Evolutionary conservation across 306 rosid genomes (phyloP), one percentile per base, ranked within the genome.

Genomic region (Lupinus albus): DNA sequence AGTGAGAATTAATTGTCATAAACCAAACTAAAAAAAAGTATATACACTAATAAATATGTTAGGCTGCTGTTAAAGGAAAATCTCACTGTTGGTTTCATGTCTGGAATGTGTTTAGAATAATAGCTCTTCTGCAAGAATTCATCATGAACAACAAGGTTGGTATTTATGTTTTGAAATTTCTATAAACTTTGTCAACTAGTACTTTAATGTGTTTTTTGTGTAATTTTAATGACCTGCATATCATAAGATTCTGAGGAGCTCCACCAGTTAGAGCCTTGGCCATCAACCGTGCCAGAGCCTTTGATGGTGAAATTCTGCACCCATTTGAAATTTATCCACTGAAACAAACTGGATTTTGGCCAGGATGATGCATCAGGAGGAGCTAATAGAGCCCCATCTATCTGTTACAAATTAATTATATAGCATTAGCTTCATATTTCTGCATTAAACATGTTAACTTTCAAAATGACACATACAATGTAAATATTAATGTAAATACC

Each of bases 241-340:
- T 68, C 11, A 67, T 73, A 62, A 42, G 63, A 48, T 55, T 73
- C 47, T 38, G 82, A 70, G 62, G 54, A 41, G 11, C 33, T 52
- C 98, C 98, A 93, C 98, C 97, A 93, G 13, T 80, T 64, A 68
- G 63, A 74, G 62, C 98, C 97, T 79, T 88, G 90, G 67, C 97
- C 98, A 79, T 93, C 87, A 48, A 90, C 76, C 78, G 81, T 77
- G 32, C 98, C 98, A 73, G 84, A 49, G 28, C 98, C 98, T 70
- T 76, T 86, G 78, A 93, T 67, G 52, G 97, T 93, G 79, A 93
- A 88, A 38, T 82, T 88, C 6, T 80, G 86, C 32, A 88, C 49
- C 86, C 88, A 86, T 82, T 93, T 93, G 77, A 93, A 82, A 85
- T 88, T 86, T 64, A 93, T 81, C 98, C 96, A 89, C 63, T 93